Conservation (phyloP, 2,329 filamentous ascomycete genomes). For the Gremmenia infestans region DNA sequence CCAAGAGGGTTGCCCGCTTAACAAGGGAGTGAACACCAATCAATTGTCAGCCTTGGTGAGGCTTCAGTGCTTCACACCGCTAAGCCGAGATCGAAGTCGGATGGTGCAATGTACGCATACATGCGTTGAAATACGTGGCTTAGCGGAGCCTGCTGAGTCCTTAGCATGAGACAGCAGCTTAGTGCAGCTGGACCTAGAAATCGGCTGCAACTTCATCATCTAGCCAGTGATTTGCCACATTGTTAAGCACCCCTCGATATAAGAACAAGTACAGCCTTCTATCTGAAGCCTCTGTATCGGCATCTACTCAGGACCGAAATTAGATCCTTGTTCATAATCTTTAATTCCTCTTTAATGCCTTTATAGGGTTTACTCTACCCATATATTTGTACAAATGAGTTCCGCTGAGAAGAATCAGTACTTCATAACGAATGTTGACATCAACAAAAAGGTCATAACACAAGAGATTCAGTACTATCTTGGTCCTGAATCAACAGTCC, state of each 20-base stretch:
- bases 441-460: conserved; percentile 56
- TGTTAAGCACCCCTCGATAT: background rate
- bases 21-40: background rate
- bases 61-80: background rate
- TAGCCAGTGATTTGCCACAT: background rate
- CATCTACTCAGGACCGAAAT: background rate
- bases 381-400: conserved; percentile 24
- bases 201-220: background rate
- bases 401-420: conserved; percentile 47
- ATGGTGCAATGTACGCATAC: background rate
- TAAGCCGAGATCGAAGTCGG: background rate
- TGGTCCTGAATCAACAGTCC: conserved; percentile 52
- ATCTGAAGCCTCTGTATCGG: background rate
- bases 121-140: background rate
- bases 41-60: background rate
- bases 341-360: conserved; percentile 7
- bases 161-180: background rate
- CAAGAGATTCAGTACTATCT: conserved; percentile 54
- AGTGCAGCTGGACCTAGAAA: background rate
- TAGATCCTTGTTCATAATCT: background rate
- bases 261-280: background rate
- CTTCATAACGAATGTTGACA: conserved; percentile 56
- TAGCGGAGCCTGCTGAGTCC: background rate
- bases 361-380: conserved; percentile 8
- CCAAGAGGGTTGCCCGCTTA: background rate